Base-by-base conservation (phyloP, 495 filamentous ascomycete genomes). In the Amphirosellinia nigrospora region DNA sequence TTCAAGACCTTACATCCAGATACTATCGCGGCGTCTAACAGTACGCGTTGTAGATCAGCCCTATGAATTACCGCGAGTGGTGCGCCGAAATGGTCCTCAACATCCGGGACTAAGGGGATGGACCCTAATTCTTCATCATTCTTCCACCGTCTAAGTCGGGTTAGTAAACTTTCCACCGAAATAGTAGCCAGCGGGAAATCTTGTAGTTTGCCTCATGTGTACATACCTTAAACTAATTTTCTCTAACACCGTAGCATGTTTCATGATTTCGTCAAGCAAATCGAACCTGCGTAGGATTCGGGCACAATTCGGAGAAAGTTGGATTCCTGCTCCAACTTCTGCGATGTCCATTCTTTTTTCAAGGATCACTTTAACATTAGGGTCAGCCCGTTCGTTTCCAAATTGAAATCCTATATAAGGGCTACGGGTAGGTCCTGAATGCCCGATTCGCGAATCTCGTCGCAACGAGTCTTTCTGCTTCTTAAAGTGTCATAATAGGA, bases 271-370 rank as follows among this genome's bases (percentile, higher is more conserved):
- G 38, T 82, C 79, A 84, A 88, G 89, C 15, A 86, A 82, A 63
- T 87, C 89, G 8, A 90, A 78, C n/a, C 83, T 70, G 69, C 89
- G 87, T 41, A 91, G 78, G n/a, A 92, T 87, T 4, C 87, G 86
- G 19, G 87, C 85, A 85, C 90, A 89, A 72, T 92, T 91, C 0
- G 89, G 89, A 2, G 89, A 86, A 6, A 93, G 79, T 72, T 92
- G 89, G 66, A 92, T 89, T 32, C 89, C 89, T n/a, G 89, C 89
- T 36, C 90, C 90, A 13, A 90, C 88, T 45, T 73, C 72, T 4
- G 46, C 60, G 8, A 66, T 52, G n/a, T 58, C 55, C 10, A 21
- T 15, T 68, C 48, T 59, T 46, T 36, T 48, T 59, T 71, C 69
- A 16, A 71, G 34, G 1, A 66, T 71, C 13, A 21, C 58, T 70